These are phyloP conservation scores for Trichopus zeylanicus DNA, from an alignment of 116 monocot genomes.

Conservation along the genomic window DNA sequence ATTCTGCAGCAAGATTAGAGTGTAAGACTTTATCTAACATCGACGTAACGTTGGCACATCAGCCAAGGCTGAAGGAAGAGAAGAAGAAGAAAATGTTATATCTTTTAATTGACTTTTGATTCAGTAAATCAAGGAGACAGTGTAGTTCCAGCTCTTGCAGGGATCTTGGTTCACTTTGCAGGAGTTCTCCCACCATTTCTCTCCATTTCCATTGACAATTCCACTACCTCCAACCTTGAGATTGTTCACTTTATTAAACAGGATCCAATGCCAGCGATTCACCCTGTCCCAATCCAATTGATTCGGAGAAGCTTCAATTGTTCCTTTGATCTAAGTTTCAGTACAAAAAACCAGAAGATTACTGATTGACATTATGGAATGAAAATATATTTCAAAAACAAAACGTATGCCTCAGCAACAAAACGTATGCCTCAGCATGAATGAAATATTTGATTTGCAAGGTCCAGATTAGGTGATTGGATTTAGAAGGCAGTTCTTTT, in stretches of 20 bases:
- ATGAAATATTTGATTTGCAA: conserved; percentile 52
- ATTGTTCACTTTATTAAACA: conserved; percentile 21
- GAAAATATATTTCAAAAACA: not conserved
- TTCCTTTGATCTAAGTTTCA: conserved; percentile 51
- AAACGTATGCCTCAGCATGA: conserved; percentile 27
- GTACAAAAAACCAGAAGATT: not conserved
- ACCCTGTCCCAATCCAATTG: conserved; percentile 33
- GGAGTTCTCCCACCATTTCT: conserved; percentile 64
- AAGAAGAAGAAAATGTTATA: not conserved
- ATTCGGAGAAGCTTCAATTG: conserved; percentile 39
- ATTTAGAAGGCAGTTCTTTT: conserved; percentile 55
- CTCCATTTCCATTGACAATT: conserved; percentile 52
- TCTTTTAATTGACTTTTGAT: not conserved
- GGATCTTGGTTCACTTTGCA: conserved; percentile 51
- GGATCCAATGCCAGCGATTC: conserved; percentile 36
- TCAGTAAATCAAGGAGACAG: not conserved
- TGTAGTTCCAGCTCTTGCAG: conserved; percentile 14
- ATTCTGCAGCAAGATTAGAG: no score
- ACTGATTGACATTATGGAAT: not conserved
- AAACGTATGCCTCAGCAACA: no score
- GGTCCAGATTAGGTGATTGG: conserved; percentile 62
- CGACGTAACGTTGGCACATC: conserved; percentile 74
- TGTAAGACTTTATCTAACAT: not conserved
- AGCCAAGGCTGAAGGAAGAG: conserved; percentile 50
- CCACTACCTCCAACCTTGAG: conserved; percentile 59